Base-by-base conservation (phyloP, 192 early-diverging fungal species). In the Paraglomus occultum region DNA sequence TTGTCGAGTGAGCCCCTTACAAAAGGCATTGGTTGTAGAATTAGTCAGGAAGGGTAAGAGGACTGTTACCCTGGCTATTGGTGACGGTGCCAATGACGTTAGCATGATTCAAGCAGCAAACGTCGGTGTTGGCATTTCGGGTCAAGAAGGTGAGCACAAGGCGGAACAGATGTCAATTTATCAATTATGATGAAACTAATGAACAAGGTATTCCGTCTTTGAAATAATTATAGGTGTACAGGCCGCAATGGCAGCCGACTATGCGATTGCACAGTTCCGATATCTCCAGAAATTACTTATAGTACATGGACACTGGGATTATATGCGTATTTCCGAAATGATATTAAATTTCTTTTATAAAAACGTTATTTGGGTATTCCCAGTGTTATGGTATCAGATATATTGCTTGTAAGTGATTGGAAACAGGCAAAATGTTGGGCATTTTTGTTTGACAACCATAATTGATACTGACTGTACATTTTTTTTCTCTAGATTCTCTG, bases 101-200 rank as follows among this genome's bases (percentile, higher is more conserved):
- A 88, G 86, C 51, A 98, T 98, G 96, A 98, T 98, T 74, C 96
- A 98, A 78, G 94, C 90, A 2, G 95, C 95, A 23, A 90, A 98
- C 80, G 85, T 98, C 63, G 88, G 90, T 42, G 85, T 89, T 23
- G 88, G 88, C 20, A 90, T 91, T 68, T 78, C 87, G 9, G 94
- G 93, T 69, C 78, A 94, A 75, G 83, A 96, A 73, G 90, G 90
- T 48, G 65, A 88, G 88, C 87, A 80, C 75, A 14, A 17, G 45
- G 11, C 47, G 18, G 45, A 49, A 47, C 22, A 5, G 0, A 23
- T 11, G 17, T 14, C 17, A 39, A 0, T 9, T 60, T 87, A 8
- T 77, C 81, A n/a, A 6, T 31, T 15, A 6, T 10, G 46, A 31
- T 64, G 22, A 48, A 49, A 23, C 17, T 9, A 64, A 23, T 46